phyloP scores from a whole-genome alignment of 2,329 filamentous ascomycete genomes.

The Beauveria brongniartii region DNA sequence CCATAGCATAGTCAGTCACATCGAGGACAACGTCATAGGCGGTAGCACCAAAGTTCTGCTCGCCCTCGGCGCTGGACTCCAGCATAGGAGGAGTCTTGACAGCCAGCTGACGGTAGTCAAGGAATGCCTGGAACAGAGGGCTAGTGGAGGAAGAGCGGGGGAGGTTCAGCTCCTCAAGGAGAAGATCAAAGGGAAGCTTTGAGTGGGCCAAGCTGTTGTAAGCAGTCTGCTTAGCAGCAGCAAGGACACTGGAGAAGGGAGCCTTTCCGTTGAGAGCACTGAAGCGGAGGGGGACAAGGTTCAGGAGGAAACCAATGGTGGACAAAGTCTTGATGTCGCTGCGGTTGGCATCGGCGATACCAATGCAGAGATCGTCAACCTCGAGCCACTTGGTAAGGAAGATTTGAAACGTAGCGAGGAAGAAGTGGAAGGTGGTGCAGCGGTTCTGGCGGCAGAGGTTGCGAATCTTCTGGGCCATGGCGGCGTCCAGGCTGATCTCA shows the following conservation, averaged over 20 bases:
- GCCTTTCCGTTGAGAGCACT: slow-evolving; percentile 9
- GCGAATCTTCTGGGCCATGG: slow-evolving; percentile 12
- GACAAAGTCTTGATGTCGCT: slow-evolving; percentile 14
- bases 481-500: slow-evolving; percentile 11
- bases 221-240: slow-evolving; percentile 19
- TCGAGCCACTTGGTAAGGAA: slow-evolving; percentile 19
- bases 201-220: slow-evolving; percentile 30
- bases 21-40: slow-evolving; percentile 20
- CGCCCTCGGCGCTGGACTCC: slow-evolving; percentile 16
- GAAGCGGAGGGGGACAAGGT: slow-evolving; percentile 36
- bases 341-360: slow-evolving; percentile 31
- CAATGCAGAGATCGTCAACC: slow-evolving; percentile 35
- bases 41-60: slow-evolving; percentile 15
- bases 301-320: slow-evolving; percentile 35
- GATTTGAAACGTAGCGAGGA: slow-evolving; percentile 32
- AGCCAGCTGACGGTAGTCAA: slow-evolving; percentile 35
- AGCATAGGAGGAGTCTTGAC: slow-evolving; percentile 20
- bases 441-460: slow-evolving; percentile 14
- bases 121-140: slow-evolving; percentile 38
- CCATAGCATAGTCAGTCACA: slow-evolving; percentile 13
- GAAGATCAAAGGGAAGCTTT: slow-evolving; percentile 35
- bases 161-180: slow-evolving; percentile 34
- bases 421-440: slow-evolving; percentile 36
- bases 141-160: slow-evolving; percentile 27
- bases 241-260: slow-evolving; percentile 18